Evolutionary conservation across 768 basidiomycete genomes (phyloP).

Genomic region (Leccinellum rugosiceps): DNA sequence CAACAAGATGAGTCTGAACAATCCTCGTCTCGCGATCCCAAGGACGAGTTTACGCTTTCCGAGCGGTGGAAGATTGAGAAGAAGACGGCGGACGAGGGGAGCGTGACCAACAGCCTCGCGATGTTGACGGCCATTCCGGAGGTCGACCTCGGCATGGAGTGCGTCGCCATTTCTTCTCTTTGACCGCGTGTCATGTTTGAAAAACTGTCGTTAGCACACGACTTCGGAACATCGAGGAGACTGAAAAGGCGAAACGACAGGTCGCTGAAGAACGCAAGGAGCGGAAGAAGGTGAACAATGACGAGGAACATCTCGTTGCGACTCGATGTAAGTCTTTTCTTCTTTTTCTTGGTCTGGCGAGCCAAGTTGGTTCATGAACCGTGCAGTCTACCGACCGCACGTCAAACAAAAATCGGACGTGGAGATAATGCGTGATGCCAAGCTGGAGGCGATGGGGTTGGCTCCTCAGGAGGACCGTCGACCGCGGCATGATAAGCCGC

Average conservation of each 20-base stretch:
- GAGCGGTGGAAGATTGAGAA: slow-evolving; percentile 63
- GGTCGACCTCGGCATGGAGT: slow-evolving; percentile 99
- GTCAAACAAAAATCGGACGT: slow-evolving; percentile 82
- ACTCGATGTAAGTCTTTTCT: slow-evolving; percentile 71
- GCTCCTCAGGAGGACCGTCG: slow-evolving; percentile 41
- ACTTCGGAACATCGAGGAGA: slow-evolving; percentile 94
- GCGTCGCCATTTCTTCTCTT: too few relatives aligned
- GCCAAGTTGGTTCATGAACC: not conserved
- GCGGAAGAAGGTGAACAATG: slow-evolving; percentile 48
- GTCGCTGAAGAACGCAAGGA: slow-evolving; percentile 74
- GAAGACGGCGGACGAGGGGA: slow-evolving; percentile 75
- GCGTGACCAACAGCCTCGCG: slow-evolving; percentile 85
- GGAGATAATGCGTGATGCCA: slow-evolving; percentile 84
- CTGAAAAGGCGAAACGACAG: slow-evolving; percentile 90
- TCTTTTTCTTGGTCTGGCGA: not conserved
- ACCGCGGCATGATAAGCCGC: slow-evolving; percentile 53
- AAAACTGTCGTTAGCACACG: slow-evolving; percentile 53
- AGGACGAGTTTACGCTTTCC: slow-evolving; percentile 75
- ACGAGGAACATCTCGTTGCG: slow-evolving; percentile 83
- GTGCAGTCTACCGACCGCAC: slow-evolving; percentile 79
- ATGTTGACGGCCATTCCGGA: slow-evolving; percentile 99
- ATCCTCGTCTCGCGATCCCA: slow-evolving; percentile 44
- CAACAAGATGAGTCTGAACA: slow-evolving; percentile 46
- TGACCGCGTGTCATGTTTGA: too few relatives aligned
- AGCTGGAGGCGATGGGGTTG: slow-evolving; percentile 81